phyloP scores from a whole-genome alignment of 331 rosid species.

The Phaseolus coccineus region DNA sequence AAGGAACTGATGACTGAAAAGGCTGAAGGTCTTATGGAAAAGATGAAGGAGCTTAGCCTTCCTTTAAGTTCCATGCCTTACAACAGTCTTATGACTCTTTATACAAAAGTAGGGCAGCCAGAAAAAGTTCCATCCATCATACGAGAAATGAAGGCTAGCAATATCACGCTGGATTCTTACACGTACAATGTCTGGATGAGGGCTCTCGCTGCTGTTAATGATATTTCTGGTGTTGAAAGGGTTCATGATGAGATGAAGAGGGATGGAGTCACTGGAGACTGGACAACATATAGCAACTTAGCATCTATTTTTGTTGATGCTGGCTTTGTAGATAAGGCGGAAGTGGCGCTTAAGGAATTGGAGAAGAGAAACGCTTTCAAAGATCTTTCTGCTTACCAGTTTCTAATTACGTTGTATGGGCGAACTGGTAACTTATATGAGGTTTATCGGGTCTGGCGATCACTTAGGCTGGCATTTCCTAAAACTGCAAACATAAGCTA shows the following conservation, averaged over 20 bases:
- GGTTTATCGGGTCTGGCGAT: constrained; percentile 89
- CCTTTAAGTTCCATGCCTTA: constrained; percentile 72
- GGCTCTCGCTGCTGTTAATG: constrained; percentile 77
- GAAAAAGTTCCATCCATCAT: constrained; percentile 71
- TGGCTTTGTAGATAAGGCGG: constrained; percentile 73
- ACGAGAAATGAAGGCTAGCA: constrained; percentile 78
- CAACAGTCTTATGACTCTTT: constrained; percentile 90
- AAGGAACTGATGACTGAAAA: constrained; percentile 81
- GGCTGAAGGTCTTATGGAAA: constrained; percentile 83
- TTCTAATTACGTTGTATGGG: constrained; percentile 84
- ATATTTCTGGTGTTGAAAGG: constrained; percentile 84
- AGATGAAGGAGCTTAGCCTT: constrained; percentile 87
- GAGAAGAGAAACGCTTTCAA: constrained; percentile 72
- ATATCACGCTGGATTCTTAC: constrained; percentile 65
- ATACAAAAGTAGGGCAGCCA: constrained; percentile 65
- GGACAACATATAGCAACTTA: constrained; percentile 91
- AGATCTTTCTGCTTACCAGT: constrained; percentile 79
- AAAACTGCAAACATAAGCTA: constrained; percentile 86
- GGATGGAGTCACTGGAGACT: constrained; percentile 81
- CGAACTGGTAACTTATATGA: constrained; percentile 67
- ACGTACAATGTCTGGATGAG: constrained; percentile 94
- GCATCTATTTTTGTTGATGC: constrained; percentile 83
- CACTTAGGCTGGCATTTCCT: constrained; percentile 83
- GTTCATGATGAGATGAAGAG: constrained; percentile 89
- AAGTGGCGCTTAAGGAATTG: constrained; percentile 78